Base-by-base conservation (phyloP, 257 asterid species). In the Lavandula angustifolia region DNA sequence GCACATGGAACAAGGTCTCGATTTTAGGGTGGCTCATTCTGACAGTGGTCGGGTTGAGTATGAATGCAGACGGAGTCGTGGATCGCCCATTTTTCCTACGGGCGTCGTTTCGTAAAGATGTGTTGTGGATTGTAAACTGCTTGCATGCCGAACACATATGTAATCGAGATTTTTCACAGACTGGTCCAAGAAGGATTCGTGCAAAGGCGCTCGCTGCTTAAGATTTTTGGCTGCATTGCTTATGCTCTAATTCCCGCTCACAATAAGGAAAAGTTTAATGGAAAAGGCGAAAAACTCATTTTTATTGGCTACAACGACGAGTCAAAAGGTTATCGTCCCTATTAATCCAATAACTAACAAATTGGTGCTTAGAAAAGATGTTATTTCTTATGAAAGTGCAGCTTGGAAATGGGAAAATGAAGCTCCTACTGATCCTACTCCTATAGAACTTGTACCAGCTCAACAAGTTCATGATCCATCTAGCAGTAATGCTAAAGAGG, bases 291-390 rank as follows among this genome's bases (percentile, higher is more conserved):
- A 18, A 73, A 60, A 27, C 4, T 50, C 0, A 17, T 71, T 10
- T 56, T 54, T 53, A 7, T 71, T 11, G 62, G 71, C 3, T 71
- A 64, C 2, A 64, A 31, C 5, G 32, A 46, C 9, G 67, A 64
- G 10, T 64, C 49, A 1, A 55, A 71, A 18, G 66, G 55, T 2
- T 63, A 55, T 13, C 8, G 54, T 13, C 34, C 41, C 9, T 53
- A n/a, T 10, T 5, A 29, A 53, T 55, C 62, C 46, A 10, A n/a
- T 54, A 6, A 61, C 31, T 3, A 51, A 54, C 6, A 49, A 69
- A 16, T 6, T 60, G 2, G 10, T 62, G 3, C 5, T 60, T 12
- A 44, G 70, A 11, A 31, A n/a, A 43, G 70, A 70, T 53, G 51
- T 52, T 1, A 5, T 64, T n/a, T 41, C 59, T 60, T 27, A 66